These are phyloP conservation scores for Botrytis porri DNA, from an alignment of 2,329 filamentous ascomycete species.

Conservation along the genomic window DNA sequence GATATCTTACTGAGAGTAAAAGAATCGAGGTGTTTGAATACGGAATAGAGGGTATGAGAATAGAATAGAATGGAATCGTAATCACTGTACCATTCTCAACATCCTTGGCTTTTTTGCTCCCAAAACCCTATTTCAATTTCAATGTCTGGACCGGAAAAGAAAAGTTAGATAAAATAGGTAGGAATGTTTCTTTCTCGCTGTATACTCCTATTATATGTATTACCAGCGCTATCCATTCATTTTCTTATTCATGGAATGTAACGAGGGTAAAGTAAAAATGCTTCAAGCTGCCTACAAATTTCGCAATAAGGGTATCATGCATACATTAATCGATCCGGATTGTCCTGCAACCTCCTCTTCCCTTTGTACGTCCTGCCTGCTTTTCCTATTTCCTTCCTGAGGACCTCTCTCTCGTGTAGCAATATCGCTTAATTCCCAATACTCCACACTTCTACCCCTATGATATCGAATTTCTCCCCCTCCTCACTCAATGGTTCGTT, in stretches of 20 bases:
- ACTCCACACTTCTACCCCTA: conserved; percentile 93
- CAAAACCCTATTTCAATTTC: neutral
- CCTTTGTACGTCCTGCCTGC: neutral
- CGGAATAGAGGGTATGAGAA: neutral
- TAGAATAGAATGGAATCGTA: too few species aligned
- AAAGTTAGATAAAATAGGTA: neutral
- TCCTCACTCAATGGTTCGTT: conserved; percentile 93
- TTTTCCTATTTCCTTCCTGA: neutral
- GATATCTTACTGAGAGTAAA: neutral
- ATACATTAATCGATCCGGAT: conserved; percentile 1
- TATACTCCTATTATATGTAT: neutral
- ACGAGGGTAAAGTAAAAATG: neutral
- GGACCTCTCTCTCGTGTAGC: neutral
- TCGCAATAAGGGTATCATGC: conserved; percentile 20
- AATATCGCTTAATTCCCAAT: conserved; percentile 53
- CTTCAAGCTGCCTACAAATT: conserved; percentile 9
- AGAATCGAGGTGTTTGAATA: neutral
- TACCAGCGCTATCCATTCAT: neutral
- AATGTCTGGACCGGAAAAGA: neutral
- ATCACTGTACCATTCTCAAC: neutral
- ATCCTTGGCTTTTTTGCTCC: neutral
- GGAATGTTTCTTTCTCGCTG: neutral
- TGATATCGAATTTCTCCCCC: conserved; percentile 84
- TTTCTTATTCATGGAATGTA: neutral
- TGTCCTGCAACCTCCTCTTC: neutral